Evolutionary conservation across 768 basidiomycete species (phyloP), one percentile per base, ranked within the genome.

Genomic region (Gloeostereum incarnatum): DNA sequence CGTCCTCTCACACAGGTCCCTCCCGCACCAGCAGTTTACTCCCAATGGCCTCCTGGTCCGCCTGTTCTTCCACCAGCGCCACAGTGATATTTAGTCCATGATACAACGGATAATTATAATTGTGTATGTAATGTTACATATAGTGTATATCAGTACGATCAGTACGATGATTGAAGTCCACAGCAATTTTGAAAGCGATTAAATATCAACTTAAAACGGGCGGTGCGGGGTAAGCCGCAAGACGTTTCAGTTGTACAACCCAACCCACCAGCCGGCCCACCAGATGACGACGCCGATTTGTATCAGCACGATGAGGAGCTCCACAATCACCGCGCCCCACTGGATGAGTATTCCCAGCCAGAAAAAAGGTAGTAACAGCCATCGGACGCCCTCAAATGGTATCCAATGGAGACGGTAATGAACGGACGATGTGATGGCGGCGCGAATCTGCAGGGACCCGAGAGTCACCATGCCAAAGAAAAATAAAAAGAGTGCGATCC

Each of bases 201-300:
- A 8, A 14, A 29, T 29, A 34, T 19, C 19, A 34, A 34, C 16
- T 34, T 11, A n/a, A 34, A 14, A n/a, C n/a, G n/a, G n/a, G n/a
- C n/a, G n/a, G n/a, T n/a, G n/a, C n/a, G n/a, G n/a, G n/a, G n/a
- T n/a, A n/a, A n/a, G n/a, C n/a, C n/a, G n/a, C n/a, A n/a, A n/a
- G n/a, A n/a, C n/a, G n/a, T n/a, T n/a, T 55, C 51, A 69, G 44
- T 51, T 52, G 41, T 65, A 51, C 43, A 85, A 45, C 29, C 70
- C 70, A 30, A 83, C 51, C 19, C 63, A 64, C 84, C 85, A 88
- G 18, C 81, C 82, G 39, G 72, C 50, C 85, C 85, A 88, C 84
- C 85, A 88, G 6, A 65, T 49, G 29, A 78, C 58, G 16, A 81
- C 71, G 3, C 68, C 74, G 27, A 76, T 30, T 52, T 85, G 69